Evolutionary conservation across 495 filamentous ascomycete genomes (phyloP).

Genomic region (Endocarpon pusillum): DNA sequence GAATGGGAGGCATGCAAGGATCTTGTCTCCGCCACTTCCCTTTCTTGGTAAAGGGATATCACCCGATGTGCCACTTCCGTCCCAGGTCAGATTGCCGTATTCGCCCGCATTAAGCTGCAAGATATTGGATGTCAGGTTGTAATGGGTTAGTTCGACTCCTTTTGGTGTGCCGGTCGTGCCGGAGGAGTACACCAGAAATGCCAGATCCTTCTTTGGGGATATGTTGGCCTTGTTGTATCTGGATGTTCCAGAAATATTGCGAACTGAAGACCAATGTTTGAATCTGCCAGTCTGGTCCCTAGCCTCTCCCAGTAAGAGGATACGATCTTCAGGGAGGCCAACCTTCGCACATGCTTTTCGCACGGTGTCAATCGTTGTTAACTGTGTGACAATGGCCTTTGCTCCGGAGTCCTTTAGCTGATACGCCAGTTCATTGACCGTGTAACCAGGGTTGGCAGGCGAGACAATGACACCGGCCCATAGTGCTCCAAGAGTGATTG

Average conservation of each 20-base stretch:
- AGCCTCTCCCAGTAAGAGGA: constrained; percentile 67
- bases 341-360: constrained; percentile 46
- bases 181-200: constrained; percentile 66
- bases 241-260: constrained; percentile 35
- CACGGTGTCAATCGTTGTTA: constrained; percentile 41
- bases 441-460: constrained; percentile 81
- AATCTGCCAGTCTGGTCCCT: constrained; percentile 37
- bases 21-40: constrained; percentile 35
- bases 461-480: constrained; percentile 74
- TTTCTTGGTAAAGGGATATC: too few species aligned
- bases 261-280: constrained; percentile 64
- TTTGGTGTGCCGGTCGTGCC: constrained; percentile 91
- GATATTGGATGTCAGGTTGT: constrained; percentile 63
- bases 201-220: constrained; percentile 27
- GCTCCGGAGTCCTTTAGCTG: constrained; percentile 72
- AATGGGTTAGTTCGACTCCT: constrained; percentile 77
- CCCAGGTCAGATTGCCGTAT: constrained; percentile 36
- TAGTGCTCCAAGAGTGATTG: constrained; percentile 57
- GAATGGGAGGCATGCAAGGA: constrained; percentile 56
- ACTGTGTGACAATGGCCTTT: constrained; percentile 59
- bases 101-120: constrained; percentile 41
- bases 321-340: constrained; percentile 43
- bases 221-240: constrained; percentile 30
- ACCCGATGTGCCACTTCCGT: constrained; percentile 23
- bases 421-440: constrained; percentile 67